Base-by-base conservation (phyloP, 352 stramenopile genomes). In the Phytophthora kernoviae region DNA sequence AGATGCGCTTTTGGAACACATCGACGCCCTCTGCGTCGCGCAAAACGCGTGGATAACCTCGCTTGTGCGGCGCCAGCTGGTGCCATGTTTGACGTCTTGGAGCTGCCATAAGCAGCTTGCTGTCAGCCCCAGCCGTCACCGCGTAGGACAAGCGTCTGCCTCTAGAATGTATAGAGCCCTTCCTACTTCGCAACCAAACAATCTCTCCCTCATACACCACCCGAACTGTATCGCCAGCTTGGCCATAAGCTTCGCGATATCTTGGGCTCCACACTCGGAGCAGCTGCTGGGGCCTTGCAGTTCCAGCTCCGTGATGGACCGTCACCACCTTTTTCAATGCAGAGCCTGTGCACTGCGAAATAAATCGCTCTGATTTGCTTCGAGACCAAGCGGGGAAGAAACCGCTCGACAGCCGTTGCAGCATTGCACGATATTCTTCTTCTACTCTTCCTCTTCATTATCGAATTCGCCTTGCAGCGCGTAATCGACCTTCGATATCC, bases 1-100 rank as follows among this genome's bases (percentile, higher is more conserved):
- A 66, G 59, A 66, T 61, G 65, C 55, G 61, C 17, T 41, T 60
- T 33, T 41, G 51, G 65, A 73, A 73, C 54, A 32, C 47, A 52
- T 44, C 47, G 47, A 61, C 32, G 22, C 61, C 17, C 54, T 61
- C 27, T 36, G 18, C 52, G 53, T 69, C 53, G 64, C 22, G 44
- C 30, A 55, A 62, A 66, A 63, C 14, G 48, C 49, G 33, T 70
- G 65, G 65, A 45, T 24, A 51, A 49, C 42, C 58, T 17, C n/a
- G 30, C 7, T 24, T 43, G 6, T 8, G 37, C 12, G 12, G 37
- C 12, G 5, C 48, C 64, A 72, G 58, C 52, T 68, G 64, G 41
- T 20, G 50, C 20, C 30, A 67, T 30, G 24, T 44, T 71, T 62
- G 50, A 71, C 62, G 67, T 10, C 9, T 26, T 24, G 18, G 7